Conservation (phyloP, 2,329 filamentous ascomycete species). For the Dactylonectria estremocensis region DNA sequence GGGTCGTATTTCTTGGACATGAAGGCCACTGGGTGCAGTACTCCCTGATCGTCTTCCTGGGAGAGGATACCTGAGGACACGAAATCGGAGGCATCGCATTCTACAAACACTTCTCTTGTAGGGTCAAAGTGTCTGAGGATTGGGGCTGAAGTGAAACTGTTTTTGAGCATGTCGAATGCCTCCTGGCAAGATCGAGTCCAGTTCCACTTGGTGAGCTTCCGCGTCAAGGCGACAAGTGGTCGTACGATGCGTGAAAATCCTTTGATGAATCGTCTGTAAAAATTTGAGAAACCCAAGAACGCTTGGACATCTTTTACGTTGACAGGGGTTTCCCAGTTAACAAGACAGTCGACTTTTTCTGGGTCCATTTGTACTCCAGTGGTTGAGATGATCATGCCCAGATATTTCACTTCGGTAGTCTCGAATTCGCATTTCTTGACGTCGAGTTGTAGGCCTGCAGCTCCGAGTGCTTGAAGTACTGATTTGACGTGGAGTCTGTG, state of each 20-base stretch:
- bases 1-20: background rate
- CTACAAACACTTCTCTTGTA: too few relatives aligned
- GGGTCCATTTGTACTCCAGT: conserved; percentile 11
- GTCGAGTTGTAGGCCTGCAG: background rate
- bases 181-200: background rate
- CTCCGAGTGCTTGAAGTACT: conserved; percentile 28
- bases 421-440: too few relatives aligned
- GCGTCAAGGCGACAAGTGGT: conserved; percentile 3
- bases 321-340: background rate
- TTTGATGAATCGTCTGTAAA: conserved; percentile 14
- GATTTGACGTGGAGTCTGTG: conserved; percentile 7
- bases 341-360: conserved; percentile 3
- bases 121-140: too few relatives aligned
- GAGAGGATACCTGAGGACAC: too few relatives aligned
- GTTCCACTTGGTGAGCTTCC: conserved; percentile 12
- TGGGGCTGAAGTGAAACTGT: too few relatives aligned
- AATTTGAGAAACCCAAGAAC: background rate
- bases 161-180: too few relatives aligned
- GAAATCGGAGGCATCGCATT: too few relatives aligned
- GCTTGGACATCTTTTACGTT: conserved; percentile 16
- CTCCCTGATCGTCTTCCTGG: background rate
- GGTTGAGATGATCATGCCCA: too few relatives aligned
- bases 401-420: background rate
- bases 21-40: conserved; percentile 4
- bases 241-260: conserved; percentile 10